phyloP scores from a whole-genome alignment of 2,329 filamentous ascomycete species.

The Catunica adiposa region DNA sequence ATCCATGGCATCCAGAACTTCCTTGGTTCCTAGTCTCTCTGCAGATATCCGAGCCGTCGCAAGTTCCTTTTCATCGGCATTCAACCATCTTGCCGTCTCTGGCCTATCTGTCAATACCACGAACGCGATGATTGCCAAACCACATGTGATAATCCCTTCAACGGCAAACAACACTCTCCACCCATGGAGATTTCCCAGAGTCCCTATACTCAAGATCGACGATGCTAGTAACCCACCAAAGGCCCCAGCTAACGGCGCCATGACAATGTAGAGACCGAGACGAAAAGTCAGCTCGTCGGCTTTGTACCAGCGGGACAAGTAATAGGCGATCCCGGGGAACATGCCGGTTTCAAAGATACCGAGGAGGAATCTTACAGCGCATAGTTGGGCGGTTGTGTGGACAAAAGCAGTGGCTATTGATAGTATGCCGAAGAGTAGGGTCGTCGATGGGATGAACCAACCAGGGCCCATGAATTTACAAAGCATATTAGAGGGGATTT shows the following conservation, averaged over 20 bases:
- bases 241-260: slow-evolving; percentile 52
- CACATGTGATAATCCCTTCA: slow-evolving; percentile 43
- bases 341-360: slow-evolving; percentile 58
- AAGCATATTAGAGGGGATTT: slow-evolving; percentile 50
- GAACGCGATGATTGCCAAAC: slow-evolving; percentile 43
- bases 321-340: slow-evolving; percentile 59
- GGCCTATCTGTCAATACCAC: slow-evolving; percentile 52
- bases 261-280: slow-evolving; percentile 52
- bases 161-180: slow-evolving; percentile 60
- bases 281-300: slow-evolving; percentile 51
- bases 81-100: slow-evolving; percentile 49
- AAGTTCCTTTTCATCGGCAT: slow-evolving; percentile 46
- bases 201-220: slow-evolving; percentile 44
- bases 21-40: slow-evolving; percentile 41
- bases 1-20: slow-evolving; percentile 45
- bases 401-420: slow-evolving; percentile 53
- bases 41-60: slow-evolving; percentile 52
- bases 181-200: slow-evolving; percentile 36
- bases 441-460: slow-evolving; percentile 49
- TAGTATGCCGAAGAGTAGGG: slow-evolving; percentile 44
- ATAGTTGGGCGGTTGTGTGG: slow-evolving; percentile 31
- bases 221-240: slow-evolving; percentile 53
- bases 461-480: slow-evolving; percentile 59
- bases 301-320: slow-evolving; percentile 56
- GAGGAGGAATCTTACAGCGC: slow-evolving; percentile 49